Base-by-base conservation (phyloP, 805 yeast species). In the Clavispora carvajalis region DNA sequence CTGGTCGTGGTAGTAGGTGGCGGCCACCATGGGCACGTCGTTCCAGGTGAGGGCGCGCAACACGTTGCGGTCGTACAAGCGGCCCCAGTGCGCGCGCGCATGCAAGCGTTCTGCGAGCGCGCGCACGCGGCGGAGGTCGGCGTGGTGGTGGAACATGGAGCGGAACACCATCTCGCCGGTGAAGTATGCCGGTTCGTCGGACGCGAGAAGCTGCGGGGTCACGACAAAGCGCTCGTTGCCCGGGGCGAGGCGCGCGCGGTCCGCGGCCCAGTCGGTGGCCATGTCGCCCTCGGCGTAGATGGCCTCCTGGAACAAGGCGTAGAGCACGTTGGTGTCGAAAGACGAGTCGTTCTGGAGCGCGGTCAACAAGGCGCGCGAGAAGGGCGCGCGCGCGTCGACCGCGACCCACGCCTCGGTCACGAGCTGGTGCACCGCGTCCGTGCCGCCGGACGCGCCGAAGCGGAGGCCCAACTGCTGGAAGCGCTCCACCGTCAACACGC, bases 81-180 rank as follows among this genome's bases (percentile, higher is more conserved):
- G 33, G 7, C 62, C 52, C 77, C 77, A 71, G 24, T 50, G 43
- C 7, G 47, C 48, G 42, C 66, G 53, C 3, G 41, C 37, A 40
- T 67, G 71, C 34, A 68, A 52, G 3, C 57, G 62, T 34, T 58
- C 18, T 1, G 79, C 76, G 44, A 77, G 59, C 2, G 52, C 49
- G 39, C 66, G 63, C 33, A 78, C 58, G 12, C 57, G 57, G 5
- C 51, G 41, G 30, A 77, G 59, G 46, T 72, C 77, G 0, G 55
- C 53, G 45, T 64, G 76, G 47, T 76, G 80, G 25, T 72, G 74
- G 44, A 53, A 68, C 74, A 75, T 74, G 11, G 72, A 69, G 45
- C 69, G 67, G 56, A 55, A 76, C 34, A 76, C 76, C 79, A 76
- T 74, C 46, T 77, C 81, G 10, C 80, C 78, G 3, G 79, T 74